Percentiles rank a stretch among this genome's conserved stretches.
Evolutionary conservation across 2,329 filamentous ascomycete genomes (phyloP).

Genomic region (Scytalidium lignicola): DNA sequence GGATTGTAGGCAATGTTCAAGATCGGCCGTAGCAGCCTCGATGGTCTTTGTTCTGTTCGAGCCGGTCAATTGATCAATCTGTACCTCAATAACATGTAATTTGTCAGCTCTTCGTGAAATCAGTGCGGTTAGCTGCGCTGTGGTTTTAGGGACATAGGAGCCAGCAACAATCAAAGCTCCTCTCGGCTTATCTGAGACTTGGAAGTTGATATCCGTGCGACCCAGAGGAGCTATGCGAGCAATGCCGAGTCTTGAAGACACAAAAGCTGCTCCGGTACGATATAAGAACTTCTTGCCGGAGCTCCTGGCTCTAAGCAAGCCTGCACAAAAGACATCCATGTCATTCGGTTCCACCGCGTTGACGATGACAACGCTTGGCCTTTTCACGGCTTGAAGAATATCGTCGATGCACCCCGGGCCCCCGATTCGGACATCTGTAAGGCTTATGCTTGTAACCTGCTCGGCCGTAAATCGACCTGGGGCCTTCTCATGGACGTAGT

Average conservation of each 20-base stretch:
- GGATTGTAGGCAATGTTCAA: too few species aligned
- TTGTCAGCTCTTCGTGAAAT: constrained; percentile 39
- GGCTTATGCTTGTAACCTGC: constrained; percentile 37
- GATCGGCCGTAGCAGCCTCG: too few species aligned
- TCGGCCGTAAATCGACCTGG: constrained; percentile 33
- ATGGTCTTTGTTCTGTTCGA: too few species aligned
- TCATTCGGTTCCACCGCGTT: constrained; percentile 50
- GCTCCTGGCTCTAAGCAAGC: constrained; percentile 32
- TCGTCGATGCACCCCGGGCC: too few species aligned
- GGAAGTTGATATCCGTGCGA: constrained; percentile 36
- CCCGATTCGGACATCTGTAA: constrained; percentile 46
- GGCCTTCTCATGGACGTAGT: constrained; percentile 52
- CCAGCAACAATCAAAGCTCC: constrained; percentile 52
- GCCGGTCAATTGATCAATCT: too few species aligned
- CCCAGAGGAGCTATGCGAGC: constrained; percentile 44
- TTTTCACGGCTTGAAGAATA: too few species aligned
- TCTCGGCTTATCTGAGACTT: constrained; percentile 26
- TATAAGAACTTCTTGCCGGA: constrained; percentile 35
- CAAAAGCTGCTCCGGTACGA: constrained; percentile 37
- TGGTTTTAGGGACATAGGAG: constrained; percentile 55
- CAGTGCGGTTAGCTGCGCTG: constrained; percentile 37
- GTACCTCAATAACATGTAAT: too few species aligned
- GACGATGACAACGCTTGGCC: too few species aligned
- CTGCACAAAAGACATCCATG: constrained; percentile 49
- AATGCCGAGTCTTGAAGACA: constrained; percentile 47